A percentile compares a stretch with the other conserved stretches of the same genome.
Evolutionary conservation across 2,329 filamentous ascomycete genomes (phyloP).

Genomic region (Ophiostoma himal-ulmi): DNA sequence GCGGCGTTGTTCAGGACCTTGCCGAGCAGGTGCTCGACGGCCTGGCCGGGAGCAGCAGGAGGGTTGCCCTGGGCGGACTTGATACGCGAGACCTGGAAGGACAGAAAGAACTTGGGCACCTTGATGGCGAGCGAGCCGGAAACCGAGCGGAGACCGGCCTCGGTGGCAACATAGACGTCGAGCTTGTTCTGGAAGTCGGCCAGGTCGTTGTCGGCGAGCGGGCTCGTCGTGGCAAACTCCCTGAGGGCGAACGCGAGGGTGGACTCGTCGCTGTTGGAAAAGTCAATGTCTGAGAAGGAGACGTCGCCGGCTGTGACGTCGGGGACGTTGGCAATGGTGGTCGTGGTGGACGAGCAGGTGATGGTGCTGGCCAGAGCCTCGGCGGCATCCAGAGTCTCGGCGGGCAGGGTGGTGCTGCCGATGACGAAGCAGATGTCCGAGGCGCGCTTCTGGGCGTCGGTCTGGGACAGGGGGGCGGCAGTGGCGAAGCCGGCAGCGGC

Average conservation of each 20-base stretch:
- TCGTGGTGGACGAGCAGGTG: constrained; percentile 44
- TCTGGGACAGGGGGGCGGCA: constrained; percentile 13
- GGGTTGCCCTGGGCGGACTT: constrained; percentile 53
- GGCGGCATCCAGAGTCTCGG: constrained; percentile 43
- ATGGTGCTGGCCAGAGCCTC: constrained; percentile 39
- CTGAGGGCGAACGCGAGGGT: constrained; percentile 51
- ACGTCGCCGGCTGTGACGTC: constrained; percentile 49
- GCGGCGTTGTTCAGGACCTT: constrained; percentile 54
- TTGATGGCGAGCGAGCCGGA: constrained; percentile 52
- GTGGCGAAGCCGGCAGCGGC: constrained; percentile 22
- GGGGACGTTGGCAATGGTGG: constrained; percentile 48
- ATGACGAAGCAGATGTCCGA: constrained; percentile 46
- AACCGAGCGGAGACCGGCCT: constrained; percentile 51
- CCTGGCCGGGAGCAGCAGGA: constrained; percentile 45
- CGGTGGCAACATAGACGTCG: constrained; percentile 54
- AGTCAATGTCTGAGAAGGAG: constrained; percentile 52
- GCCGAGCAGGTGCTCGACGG: constrained; percentile 51
- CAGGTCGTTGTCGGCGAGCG: constrained; percentile 46
- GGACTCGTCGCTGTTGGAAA: constrained; percentile 42
- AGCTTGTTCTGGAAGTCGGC: constrained; percentile 47
- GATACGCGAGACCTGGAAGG: constrained; percentile 54
- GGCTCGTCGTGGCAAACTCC: constrained; percentile 47
- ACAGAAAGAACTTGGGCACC: constrained; percentile 58
- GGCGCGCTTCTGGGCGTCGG: constrained; percentile 18
- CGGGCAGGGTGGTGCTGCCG: constrained; percentile 45